phyloP scores from a whole-genome alignment of 148 eudicot genomes.

The Cornus kousa region DNA sequence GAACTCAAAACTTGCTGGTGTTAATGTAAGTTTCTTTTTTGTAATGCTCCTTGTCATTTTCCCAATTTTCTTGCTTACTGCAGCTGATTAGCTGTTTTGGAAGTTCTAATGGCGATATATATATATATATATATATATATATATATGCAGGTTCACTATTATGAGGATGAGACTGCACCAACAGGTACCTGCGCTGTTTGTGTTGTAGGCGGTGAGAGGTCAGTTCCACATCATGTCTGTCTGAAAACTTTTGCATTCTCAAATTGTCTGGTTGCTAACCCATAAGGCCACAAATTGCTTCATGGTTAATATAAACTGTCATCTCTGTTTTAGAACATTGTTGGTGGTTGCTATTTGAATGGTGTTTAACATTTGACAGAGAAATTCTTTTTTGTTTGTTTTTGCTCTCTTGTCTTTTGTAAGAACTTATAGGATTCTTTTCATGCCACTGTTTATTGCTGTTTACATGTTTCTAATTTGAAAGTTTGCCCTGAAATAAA shows the following conservation, averaged over 20 bases:
- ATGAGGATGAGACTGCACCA: slow-evolving; percentile 69
- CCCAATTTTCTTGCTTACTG: neutral
- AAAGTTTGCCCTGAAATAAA: too few species aligned
- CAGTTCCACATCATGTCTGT: slow-evolving; percentile 16
- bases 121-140: neutral
- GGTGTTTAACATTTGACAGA: neutral
- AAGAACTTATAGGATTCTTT: neutral
- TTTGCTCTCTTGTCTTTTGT: neutral
- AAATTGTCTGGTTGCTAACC: too few species aligned
- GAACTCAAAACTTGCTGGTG: slow-evolving; percentile 68
- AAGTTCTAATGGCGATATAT: neutral
- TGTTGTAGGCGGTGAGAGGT: slow-evolving; percentile 85
- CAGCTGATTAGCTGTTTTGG: neutral
- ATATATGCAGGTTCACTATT: slow-evolving; percentile 58
- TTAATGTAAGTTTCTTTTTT: slow-evolving; percentile 45
- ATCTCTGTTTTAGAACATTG: neutral
- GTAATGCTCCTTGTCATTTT: neutral
- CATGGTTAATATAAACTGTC: neutral
- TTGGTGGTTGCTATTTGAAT: neutral
- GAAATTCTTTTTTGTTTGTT: too few species aligned
- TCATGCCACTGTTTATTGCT: too few species aligned
- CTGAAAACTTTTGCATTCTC: neutral
- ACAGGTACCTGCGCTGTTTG: slow-evolving; percentile 93
- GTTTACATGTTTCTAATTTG: too few species aligned
- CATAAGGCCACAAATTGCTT: neutral